Evolutionary conservation across 2,329 filamentous ascomycete genomes (phyloP), one percentile per base, ranked within the genome.

Genomic region (Alternaria sp.): DNA sequence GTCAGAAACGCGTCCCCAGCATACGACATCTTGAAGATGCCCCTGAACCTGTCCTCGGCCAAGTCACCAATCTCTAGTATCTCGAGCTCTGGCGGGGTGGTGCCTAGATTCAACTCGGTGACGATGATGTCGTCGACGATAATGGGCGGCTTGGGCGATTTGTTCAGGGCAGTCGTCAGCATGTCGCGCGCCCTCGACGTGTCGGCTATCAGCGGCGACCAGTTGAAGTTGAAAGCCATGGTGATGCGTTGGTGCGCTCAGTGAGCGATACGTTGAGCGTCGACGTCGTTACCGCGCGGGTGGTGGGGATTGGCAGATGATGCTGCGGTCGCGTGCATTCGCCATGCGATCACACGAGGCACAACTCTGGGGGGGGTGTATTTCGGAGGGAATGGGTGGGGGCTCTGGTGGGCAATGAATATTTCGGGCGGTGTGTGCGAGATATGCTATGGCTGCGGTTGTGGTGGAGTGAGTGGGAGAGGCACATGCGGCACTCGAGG

Each of bases 181-280:
- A 98, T 90, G 77, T 98, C 93, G 78, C 93, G 91, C 51, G 95
- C 94, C 70, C 93, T 90, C 77, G 90, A 87, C 73, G 92, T 94
- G 82, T 98, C 95, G 75, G 94, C 94, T 81, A 96, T 95, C 67
- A 99, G 86, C 76, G 95, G 95, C 86, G 93, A 97, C 95, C 95
- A 99, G 92, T 98, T 98, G 91, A 99, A 99, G 85, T 98, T 98
- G 90, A 99, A 99, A 70, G 95, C 95, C 95, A 99, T 99, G 80
- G 58, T 66, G 58, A 54, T 34, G 40, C 51, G 21, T 49, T 40
- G 36, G n/a, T 5, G 17, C 48, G 37, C 49, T 54, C 37, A 39
- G 58, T 17, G 46, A 23, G 40, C 29, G 34, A 29, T 33, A 54
- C 50, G 55, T 42, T 14, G 59, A 52, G 63, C 51, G 72, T 64